phyloP scores from a whole-genome alignment of 176 grass and related monocot species.

The Saccharum spontaneum region DNA sequence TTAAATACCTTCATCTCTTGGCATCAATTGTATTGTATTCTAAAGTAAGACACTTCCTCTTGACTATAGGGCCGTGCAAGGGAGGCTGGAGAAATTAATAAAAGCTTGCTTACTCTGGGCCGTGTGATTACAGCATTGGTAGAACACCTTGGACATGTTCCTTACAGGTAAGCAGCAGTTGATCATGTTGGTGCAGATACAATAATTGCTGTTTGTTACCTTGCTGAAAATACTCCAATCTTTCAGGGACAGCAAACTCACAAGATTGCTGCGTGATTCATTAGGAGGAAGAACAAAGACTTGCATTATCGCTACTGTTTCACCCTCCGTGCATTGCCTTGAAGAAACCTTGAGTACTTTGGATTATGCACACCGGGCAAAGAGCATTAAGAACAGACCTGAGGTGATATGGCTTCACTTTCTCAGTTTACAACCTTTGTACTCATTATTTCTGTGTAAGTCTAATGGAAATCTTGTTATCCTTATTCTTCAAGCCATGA shows the following conservation, averaged over 20 bases:
- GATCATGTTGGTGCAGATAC: conserved; percentile 6
- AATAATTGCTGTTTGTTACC: conserved; percentile 10
- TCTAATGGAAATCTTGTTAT: neutral
- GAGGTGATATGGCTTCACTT: conserved; percentile 56
- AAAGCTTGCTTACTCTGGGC: conserved; percentile 97
- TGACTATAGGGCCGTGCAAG: conserved; percentile 84
- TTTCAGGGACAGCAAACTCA: conserved; percentile 96
- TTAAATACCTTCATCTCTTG: neutral
- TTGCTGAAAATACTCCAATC: conserved; percentile 28
- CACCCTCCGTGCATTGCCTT: conserved; percentile 91
- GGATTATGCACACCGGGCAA: conserved; percentile 95
- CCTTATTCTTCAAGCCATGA: neutral
- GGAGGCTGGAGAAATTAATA: conserved; percentile 98
- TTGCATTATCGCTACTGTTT: conserved; percentile 98
- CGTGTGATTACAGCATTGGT: conserved; percentile 96
- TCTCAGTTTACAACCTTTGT: conserved; percentile 4
- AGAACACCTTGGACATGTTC: conserved; percentile 94
- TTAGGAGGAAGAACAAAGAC: conserved; percentile 97
- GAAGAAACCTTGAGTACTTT: conserved; percentile 98
- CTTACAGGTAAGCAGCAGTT: conserved; percentile 69
- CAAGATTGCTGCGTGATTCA: conserved; percentile 89
- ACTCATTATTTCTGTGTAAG: neutral
- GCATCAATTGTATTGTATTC: neutral
- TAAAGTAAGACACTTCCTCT: conserved; percentile 10
- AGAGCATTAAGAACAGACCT: conserved; percentile 96